phyloP scores from a whole-genome alignment of 1,139 yeast genomes.

The Hyphopichia fennica region DNA sequence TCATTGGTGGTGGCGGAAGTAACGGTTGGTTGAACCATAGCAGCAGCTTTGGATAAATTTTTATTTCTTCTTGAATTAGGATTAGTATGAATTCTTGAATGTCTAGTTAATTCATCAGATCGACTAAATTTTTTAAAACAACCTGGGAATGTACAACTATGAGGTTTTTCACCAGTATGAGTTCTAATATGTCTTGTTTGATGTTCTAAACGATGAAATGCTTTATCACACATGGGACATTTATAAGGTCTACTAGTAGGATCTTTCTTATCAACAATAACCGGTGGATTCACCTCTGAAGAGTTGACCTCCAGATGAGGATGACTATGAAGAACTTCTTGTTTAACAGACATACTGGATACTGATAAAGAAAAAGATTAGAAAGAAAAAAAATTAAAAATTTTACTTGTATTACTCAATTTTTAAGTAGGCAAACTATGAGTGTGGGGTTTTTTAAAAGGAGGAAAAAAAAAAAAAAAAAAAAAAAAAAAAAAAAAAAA shows the following conservation, averaged over 20 bases:
- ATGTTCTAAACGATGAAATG: slow-evolving; percentile 89
- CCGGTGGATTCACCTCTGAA: neutral
- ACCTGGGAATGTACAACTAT: slow-evolving; percentile 82
- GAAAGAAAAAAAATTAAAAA: too few relatives aligned
- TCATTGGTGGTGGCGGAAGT: neutral
- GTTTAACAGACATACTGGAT: neutral
- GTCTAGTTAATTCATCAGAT: slow-evolving; percentile 89
- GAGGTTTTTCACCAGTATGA: slow-evolving; percentile 96
- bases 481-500: too few relatives aligned
- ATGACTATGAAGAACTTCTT: neutral
- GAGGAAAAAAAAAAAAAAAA: too few relatives aligned
- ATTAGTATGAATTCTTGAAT: slow-evolving; percentile 81
- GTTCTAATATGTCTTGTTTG: slow-evolving; percentile 93
- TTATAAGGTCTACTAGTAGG: slow-evolving; percentile 67
- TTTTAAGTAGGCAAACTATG: too few relatives aligned
- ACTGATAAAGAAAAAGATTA: too few relatives aligned
- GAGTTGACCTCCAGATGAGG: neutral
- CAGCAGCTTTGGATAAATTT: slow-evolving; percentile 16
- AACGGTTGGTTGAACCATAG: too few relatives aligned
- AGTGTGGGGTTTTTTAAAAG: too few relatives aligned
- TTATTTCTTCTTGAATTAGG: slow-evolving; percentile 67
- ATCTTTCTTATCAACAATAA: slow-evolving; percentile 16
- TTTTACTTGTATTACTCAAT: too few relatives aligned
- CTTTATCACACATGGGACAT: slow-evolving; percentile 89
- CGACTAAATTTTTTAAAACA: slow-evolving; percentile 84